Base-by-base conservation (phyloP, 2,329 filamentous ascomycete genomes). In the Pestalotiopsis sp. region DNA sequence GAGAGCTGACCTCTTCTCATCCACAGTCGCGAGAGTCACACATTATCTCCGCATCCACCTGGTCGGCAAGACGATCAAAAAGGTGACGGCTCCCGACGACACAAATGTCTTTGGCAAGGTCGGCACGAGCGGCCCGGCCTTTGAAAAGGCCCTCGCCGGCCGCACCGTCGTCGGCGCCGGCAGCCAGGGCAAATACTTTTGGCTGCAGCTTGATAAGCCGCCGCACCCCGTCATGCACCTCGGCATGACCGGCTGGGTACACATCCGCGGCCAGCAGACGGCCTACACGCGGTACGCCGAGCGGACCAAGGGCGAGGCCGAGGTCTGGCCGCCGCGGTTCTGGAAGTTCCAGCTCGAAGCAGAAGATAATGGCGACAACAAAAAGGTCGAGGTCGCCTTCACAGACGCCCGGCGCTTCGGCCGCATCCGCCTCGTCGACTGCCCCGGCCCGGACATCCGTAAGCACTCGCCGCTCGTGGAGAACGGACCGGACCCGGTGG, bases 101-200 rank as follows among this genome's bases (percentile, higher is more conserved):
- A 83, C 85, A 74, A 95, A 92, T 77, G 87, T 99, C 5, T 99
- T 95, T 80, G 94, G 95, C 73, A 98, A 98, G 81, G 94, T 90
- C 23, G 94, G 95, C 38, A 97, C 93, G 0, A 93, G 88, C 20
- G 93, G 91, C 0, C 80, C 88, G 0, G 92, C 91, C 38, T 94
- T 99, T 71, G 85, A 93, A 73, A 86, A 89, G 67, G 90, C 92
- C 1, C 84, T 98, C 76, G 86, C 86, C 3, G 94, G 93, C 4
- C 95, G 92, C 76, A 93, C 90, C 76, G 89, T 90, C 3, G 69
- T 89, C 9, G 85, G 84, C 66, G 93, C 92, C 4, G 93, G 92
- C 4, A 94, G 92, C 69, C 96, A 98, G 78, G 96, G 96, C 11
- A 99, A 98, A 86, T 98, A 98, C 78, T 98, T 99, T 79, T 99